Evolutionary conservation across 208 protist genomes (phyloP), one percentile per base, ranked within the genome.

Genomic region (Endotrypanum monterogeii): DNA sequence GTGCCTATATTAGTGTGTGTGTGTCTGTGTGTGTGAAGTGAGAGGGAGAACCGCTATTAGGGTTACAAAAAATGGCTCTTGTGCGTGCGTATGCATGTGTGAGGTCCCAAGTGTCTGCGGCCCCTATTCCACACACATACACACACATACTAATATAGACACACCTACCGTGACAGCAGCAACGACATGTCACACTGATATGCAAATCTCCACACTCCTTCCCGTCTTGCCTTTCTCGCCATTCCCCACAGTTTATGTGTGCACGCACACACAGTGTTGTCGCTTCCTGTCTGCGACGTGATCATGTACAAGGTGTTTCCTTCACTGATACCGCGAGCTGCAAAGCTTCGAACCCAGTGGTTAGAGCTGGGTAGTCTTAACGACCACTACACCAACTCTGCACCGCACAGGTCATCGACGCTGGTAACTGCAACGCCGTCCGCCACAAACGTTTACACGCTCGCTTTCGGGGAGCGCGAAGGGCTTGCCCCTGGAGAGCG

Each of bases 401-500:
- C 80, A 35, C 69, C 83, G 16, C 75, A 68, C 6, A 73, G 73
- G 46, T 77, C 68, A 14, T 85, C 87, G 0, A 83, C 74, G 35
- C 67, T 91, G 1, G 79, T 83, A 23, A 73, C 87, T 1, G 79
- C 87, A 12, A 63, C 82, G 52, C 79, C 82, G 11, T 83, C 83
- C 44, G 73, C 78, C 6, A 93, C 90, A 23, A 95, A 95, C 80
- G 84, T 89, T 37, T 95, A 82, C 69, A 83, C 88, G 7, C 61
- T 93, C 2, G 90, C 90, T 28, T 89, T 90, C 37, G 90, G 88
- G 0, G 82, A 82, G 51, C 74, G 77, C 61, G 90, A 95, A 54
- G 90, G 90, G 0, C 81, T 95, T 18, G 85, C 81, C 18, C 68
- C 81, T 20, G 88, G 88, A 0, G 87, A 89, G 76, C 82, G 90